Percentiles rank a stretch among this genome's conserved stretches.
These are phyloP conservation scores for Omphalotus guepiniiformis DNA, from an alignment of 768 basidiomycete species.

Conservation along the genomic window DNA sequence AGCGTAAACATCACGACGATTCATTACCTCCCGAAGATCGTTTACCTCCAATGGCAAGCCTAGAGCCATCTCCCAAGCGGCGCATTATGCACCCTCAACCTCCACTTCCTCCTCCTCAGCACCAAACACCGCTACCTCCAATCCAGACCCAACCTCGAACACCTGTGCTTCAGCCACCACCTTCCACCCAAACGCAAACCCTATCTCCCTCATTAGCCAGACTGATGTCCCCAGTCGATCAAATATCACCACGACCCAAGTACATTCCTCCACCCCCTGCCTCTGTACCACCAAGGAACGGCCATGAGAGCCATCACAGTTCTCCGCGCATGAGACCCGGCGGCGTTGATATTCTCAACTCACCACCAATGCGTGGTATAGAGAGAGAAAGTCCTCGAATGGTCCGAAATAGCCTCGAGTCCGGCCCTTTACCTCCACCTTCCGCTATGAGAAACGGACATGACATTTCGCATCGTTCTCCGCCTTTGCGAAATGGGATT, in stretches of 20 bases:
- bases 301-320: not conserved
- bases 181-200: constrained; percentile 43
- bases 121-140: constrained; percentile 12
- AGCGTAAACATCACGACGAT: constrained; percentile 44
- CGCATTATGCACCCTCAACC: constrained; percentile 23
- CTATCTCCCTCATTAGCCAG: constrained; percentile 62
- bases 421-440: not conserved
- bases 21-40: constrained; percentile 20
- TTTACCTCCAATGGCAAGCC: constrained; percentile 19
- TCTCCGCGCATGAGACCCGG: constrained; percentile 7
- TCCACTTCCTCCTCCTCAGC: constrained; percentile 13
- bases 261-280: not conserved
- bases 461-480: not conserved
- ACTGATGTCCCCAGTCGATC: constrained; percentile 49
- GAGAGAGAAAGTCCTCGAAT: constrained; percentile 1
- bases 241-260: constrained; percentile 2
- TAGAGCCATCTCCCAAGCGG: constrained; percentile 30
- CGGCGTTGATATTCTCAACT: constrained; percentile 6
- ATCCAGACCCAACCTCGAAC: constrained; percentile 21
- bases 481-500: constrained; percentile 1
- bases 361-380: constrained; percentile 6
- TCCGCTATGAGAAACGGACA: constrained; percentile 1
- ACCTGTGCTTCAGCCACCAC: constrained; percentile 23
- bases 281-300: not conserved
- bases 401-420: not conserved